Percentiles rank a stretch among this genome's conserved stretches.
Evolutionary conservation across 2,329 filamentous ascomycete species (phyloP).

Genomic region (Colletotrichum filicis): DNA sequence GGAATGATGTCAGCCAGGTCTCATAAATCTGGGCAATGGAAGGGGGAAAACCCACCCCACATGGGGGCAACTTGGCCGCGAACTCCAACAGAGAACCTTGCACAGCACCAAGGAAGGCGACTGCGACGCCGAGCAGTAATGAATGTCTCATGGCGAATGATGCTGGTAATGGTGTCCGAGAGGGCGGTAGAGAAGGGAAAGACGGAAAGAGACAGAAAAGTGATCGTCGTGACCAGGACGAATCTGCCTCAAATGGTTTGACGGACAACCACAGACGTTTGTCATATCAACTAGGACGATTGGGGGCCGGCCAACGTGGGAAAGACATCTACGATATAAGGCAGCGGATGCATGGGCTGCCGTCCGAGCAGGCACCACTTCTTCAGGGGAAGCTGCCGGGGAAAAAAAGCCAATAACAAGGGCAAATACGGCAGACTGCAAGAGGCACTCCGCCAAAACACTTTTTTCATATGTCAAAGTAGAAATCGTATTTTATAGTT

Average conservation of each 20-base stretch:
- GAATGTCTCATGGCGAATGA: slow-evolving; percentile 29
- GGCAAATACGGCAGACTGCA: not conserved
- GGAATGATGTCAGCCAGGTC: not conserved
- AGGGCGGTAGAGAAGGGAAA: not conserved
- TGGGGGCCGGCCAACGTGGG: not conserved
- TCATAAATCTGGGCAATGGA: not conserved
- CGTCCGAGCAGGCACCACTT: not conserved
- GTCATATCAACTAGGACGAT: not conserved
- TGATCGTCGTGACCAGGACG: not conserved
- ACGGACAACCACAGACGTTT: slow-evolving; percentile 11
- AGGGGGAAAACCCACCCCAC: slow-evolving; percentile 33
- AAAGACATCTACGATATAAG: slow-evolving; percentile 20
- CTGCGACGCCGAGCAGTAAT: slow-evolving; percentile 26
- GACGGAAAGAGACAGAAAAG: not conserved
- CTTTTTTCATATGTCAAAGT: too few species aligned
- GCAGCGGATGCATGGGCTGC: not conserved
- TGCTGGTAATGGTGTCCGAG: not conserved
- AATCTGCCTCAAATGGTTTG: not conserved
- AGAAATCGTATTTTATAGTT: too few species aligned
- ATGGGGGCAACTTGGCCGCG: slow-evolving; percentile 35
- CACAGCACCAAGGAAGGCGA: slow-evolving; percentile 28
- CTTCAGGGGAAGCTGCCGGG: not conserved
- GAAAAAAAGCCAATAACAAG: not conserved
- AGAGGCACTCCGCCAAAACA: too few species aligned
- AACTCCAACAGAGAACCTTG: slow-evolving; percentile 33